Conservation (phyloP, 129 eudicot species). For the Daucus carota region DH1_v3.0 NC_030381.2:12243501-12244000, state of each 20-base stretch:
- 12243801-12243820: slow-evolving; percentile 29
- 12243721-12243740: not conserved
- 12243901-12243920: slow-evolving; percentile 15
- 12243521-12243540: too few species aligned
- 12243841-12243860: slow-evolving; percentile 39
- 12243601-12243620: slow-evolving; percentile 3
- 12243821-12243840: slow-evolving; percentile 42
- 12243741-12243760: too few species aligned
- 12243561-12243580: not conserved
- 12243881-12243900: not conserved
- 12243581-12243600: not conserved
- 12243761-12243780: not conserved
- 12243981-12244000: slow-evolving; percentile 20
- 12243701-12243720: not conserved
- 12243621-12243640: not conserved
- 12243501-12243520: too few species aligned
- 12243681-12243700: not conserved
- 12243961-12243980: not conserved
- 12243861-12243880: slow-evolving; percentile 21
- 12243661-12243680: not conserved
- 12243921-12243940: not conserved
- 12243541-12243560: not conserved
- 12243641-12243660: not conserved
- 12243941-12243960: not conserved
- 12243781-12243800: slow-evolving; percentile 3